Evolutionary conservation across 495 filamentous ascomycete species (phyloP), one percentile per base, ranked within the genome.

Genomic region (Aspergillus conjunctus): DNA sequence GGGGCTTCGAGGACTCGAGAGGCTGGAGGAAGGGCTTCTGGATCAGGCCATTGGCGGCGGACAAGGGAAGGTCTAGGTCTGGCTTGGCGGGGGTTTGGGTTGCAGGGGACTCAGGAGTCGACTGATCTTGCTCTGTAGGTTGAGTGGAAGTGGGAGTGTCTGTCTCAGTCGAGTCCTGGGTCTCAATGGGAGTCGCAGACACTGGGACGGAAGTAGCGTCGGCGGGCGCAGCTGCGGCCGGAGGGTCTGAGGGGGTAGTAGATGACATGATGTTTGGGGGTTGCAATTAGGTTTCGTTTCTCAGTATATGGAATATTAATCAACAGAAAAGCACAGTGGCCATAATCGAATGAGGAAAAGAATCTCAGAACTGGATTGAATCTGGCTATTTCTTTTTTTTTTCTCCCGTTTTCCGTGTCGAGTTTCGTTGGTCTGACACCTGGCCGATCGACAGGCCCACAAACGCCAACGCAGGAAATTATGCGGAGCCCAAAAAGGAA

Each of bases 1-100:
- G 67, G 8, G 88, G 86, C 22, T 81, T 83, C 63, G 80, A 78
- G 12, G 68, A 69, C 15, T 85, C 71, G 5, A 85, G 72, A 1
- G 91, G 91, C 15, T 78, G 67, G 22, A 78, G 61, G 64, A 97
- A 88, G 44, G 92, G 94, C 39, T 85, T 87, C 71, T 86, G 88
- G 54, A 88, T 77, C 32, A 85, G 68, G 39, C 77, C 79, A 56
- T 75, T 78, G 4, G 74, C 73, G 17, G 77, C 71, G 37, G 79
- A 77, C 43, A 39, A 66, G 61, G 72, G 84, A 70, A 77, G 78
- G 63, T 69, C 77, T 54, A 62, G 78, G 62, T 68, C 76, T 53
- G 56, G 74, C 67, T 68, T 74, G 61, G 56, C 70, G 68, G 54
- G 65, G 60, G 54, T 66, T 60, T 63, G 54, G 10, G 50, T 22